phyloP scores from a whole-genome alignment of 2,329 filamentous ascomycete genomes.

The Aspergillus sp. region DNA sequence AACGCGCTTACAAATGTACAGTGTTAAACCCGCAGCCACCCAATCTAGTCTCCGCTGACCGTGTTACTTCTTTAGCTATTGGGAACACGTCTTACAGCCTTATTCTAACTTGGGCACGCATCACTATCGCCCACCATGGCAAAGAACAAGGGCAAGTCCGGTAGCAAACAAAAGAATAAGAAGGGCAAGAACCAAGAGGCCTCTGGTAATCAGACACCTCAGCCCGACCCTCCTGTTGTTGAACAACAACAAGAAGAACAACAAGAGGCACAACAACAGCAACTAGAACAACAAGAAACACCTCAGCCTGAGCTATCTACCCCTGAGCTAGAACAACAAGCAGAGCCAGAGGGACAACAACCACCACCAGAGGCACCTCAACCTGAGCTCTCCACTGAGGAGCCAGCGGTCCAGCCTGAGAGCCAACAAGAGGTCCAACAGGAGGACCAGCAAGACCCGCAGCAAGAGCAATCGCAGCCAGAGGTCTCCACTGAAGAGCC shows the following conservation, averaged over 20 bases:
- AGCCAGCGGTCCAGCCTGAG: constrained; percentile 11
- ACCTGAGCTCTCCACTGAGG: neutral
- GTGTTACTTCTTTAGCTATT: constrained; percentile 28
- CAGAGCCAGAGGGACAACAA: constrained; percentile 14
- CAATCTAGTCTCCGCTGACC: constrained; percentile 33
- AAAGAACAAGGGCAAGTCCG: constrained; percentile 34
- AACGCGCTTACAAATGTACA: constrained; percentile 36
- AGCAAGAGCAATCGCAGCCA: neutral
- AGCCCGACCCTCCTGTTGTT: constrained; percentile 25
- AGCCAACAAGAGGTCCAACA: constrained; percentile 1
- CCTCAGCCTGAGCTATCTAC: constrained; percentile 11
- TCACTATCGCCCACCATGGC: constrained; percentile 33
- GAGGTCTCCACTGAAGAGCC: neutral
- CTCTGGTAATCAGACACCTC: constrained; percentile 29
- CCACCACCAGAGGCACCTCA: constrained; percentile 6
- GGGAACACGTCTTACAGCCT: constrained; percentile 35
- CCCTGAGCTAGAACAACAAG: constrained; percentile 4
- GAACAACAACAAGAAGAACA: constrained; percentile 21
- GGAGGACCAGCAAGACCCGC: constrained; percentile 6
- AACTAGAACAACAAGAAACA: constrained; percentile 17
- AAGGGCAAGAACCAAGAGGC: constrained; percentile 36
- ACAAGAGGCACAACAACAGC: constrained; percentile 21
- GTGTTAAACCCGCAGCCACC: constrained; percentile 30
- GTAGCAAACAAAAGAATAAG: constrained; percentile 36
- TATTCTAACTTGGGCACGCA: constrained; percentile 35